Conservation (phyloP, 225 moss, liverwort and hornwort species). For the Lunularia cruciata region DNA sequence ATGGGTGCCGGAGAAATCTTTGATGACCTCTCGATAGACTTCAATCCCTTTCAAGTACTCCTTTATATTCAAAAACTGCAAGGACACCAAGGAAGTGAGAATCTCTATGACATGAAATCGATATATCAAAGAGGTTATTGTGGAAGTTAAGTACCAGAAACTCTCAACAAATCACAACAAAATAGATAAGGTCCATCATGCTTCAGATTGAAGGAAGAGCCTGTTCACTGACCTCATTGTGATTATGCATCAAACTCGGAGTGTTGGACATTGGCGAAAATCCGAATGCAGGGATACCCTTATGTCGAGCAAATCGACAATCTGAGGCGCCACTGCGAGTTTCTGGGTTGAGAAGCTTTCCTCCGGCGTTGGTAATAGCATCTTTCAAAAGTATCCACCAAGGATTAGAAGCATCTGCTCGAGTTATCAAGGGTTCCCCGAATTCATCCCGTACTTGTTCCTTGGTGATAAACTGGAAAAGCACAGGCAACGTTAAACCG, state of each 20-base stretch:
- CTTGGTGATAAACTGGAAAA: conserved; percentile 21
- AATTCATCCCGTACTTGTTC: background rate
- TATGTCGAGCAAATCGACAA: conserved; percentile 37
- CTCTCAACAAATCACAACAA: background rate
- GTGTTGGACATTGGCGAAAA: conserved; percentile 50
- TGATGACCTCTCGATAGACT: conserved; percentile 79
- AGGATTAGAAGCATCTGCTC: conserved; percentile 24
- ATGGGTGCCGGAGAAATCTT: conserved; percentile 48
- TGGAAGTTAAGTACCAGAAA: background rate
- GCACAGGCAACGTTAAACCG: background rate
- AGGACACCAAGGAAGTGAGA: background rate
- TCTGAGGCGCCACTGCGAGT: conserved; percentile 39
- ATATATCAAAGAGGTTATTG: too few relatives aligned
- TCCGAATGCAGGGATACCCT: conserved; percentile 46
- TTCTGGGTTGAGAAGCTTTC: conserved; percentile 26
- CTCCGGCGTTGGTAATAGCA: conserved; percentile 29
- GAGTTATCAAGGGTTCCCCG: conserved; percentile 8
- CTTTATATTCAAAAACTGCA: conserved; percentile 62
- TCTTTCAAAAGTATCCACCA: conserved; percentile 26
- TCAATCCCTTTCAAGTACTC: conserved; percentile 73
- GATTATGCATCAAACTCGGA: conserved; percentile 36
- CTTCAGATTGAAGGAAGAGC: background rate
- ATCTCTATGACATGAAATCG: too few relatives aligned
- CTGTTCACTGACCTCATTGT: conserved; percentile 36
- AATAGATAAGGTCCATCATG: background rate